These are phyloP conservation scores for Russula foetens DNA, from an alignment of 768 basidiomycete genomes.

Conservation along the genomic window DNA sequence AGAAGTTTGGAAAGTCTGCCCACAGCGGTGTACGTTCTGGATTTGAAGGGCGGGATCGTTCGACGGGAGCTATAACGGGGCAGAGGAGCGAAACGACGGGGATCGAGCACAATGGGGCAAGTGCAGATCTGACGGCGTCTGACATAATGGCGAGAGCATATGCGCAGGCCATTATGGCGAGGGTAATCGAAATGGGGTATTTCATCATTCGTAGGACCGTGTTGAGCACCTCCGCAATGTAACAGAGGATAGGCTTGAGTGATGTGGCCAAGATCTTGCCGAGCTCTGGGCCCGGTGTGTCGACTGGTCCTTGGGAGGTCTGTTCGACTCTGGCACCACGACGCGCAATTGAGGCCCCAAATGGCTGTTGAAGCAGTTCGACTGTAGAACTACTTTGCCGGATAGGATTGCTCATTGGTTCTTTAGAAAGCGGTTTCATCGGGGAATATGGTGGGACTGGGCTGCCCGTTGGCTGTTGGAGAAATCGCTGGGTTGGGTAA, in stretches of 20 bases:
- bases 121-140: slow-evolving; percentile 35
- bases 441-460: neutral
- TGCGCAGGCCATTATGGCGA: slow-evolving; percentile 45
- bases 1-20: slow-evolving; percentile 56
- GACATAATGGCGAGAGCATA: slow-evolving; percentile 36
- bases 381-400: neutral
- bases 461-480: neutral
- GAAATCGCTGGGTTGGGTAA: neutral
- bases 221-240: slow-evolving; percentile 40
- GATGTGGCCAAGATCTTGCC: neutral
- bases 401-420: neutral
- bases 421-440: neutral
- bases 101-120: slow-evolving; percentile 53
- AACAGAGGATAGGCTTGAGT: slow-evolving; percentile 22
- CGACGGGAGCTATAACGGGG: slow-evolving; percentile 12
- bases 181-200: slow-evolving; percentile 45
- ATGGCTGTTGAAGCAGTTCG: neutral
- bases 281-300: neutral
- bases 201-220: slow-evolving; percentile 43
- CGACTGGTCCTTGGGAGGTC: neutral
- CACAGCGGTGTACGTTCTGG: slow-evolving; percentile 27
- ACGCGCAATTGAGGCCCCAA: neutral
- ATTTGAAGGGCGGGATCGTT: slow-evolving; percentile 3
- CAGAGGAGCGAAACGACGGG: slow-evolving; percentile 51
- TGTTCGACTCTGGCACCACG: neutral